Conservation (phyloP, 192 early-diverging fungal genomes). For the Umbelopsis isabellina region DNA sequence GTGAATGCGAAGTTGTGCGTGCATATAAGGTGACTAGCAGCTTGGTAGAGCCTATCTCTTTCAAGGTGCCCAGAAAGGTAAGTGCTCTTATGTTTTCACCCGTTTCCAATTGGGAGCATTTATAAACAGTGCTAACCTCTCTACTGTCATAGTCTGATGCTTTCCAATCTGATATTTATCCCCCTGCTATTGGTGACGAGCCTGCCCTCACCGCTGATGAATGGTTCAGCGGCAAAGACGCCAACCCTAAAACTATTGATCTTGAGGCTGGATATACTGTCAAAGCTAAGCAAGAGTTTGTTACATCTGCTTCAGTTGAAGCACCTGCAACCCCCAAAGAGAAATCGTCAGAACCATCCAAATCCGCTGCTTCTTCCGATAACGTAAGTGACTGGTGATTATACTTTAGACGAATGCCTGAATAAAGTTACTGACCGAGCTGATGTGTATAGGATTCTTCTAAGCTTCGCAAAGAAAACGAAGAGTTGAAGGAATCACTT, state of each 20-base stretch:
- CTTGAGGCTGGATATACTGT: constrained; percentile 74
- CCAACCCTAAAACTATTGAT: constrained; percentile 76
- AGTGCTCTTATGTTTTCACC: neutral
- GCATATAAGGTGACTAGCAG: constrained; percentile 92
- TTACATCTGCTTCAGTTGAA: constrained; percentile 65
- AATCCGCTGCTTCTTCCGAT: neutral
- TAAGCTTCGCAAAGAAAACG: constrained; percentile 76
- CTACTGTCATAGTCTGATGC: constrained; percentile 74
- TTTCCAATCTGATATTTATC: constrained; percentile 97
- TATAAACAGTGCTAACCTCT: neutral
- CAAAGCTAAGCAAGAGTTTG: constrained; percentile 76
- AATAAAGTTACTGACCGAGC: neutral
- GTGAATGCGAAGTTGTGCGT: constrained; percentile 89
- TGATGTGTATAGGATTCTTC: neutral
- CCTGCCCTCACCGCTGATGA: constrained; percentile 89
- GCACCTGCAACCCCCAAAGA: constrained; percentile 3
- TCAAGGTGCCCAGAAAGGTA: constrained; percentile 95
- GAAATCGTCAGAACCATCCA: neutral
- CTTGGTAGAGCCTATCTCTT: constrained; percentile 93
- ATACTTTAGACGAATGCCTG: neutral
- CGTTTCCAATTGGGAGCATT: neutral
- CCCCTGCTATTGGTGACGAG: constrained; percentile 78
- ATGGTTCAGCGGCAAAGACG: constrained; percentile 87
- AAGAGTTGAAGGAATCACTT: constrained; percentile 77
- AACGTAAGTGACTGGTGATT: neutral